These are phyloP conservation scores for Lenzites betulinus DNA, from an alignment of 768 basidiomycete species.

Conservation along the genomic window DNA sequence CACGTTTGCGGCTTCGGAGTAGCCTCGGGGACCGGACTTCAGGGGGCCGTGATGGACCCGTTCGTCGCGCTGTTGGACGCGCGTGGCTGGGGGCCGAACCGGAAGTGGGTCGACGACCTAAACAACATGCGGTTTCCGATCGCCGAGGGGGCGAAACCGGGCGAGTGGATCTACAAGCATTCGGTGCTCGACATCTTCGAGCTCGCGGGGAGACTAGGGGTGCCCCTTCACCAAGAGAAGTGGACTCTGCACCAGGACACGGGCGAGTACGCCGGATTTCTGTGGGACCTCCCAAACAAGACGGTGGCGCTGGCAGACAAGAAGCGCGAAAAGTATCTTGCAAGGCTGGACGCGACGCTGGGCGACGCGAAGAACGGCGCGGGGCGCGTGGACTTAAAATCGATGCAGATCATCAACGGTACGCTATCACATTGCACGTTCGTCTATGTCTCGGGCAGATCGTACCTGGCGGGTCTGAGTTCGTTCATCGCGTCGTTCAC, in stretches of 20 bases:
- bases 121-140: neutral
- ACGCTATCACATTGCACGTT: constrained; percentile 39
- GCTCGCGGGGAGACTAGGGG: constrained; percentile 18
- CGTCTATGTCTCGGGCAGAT: constrained; percentile 30
- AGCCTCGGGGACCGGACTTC: neutral
- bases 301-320: constrained; percentile 34
- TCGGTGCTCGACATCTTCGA: neutral
- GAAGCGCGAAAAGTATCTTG: constrained; percentile 32
- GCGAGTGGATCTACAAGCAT: neutral
- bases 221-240: constrained; percentile 29
- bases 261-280: constrained; percentile 33
- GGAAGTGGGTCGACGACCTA: constrained; percentile 16
- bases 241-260: constrained; percentile 23
- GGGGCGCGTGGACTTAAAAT: constrained; percentile 13
- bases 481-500: constrained; percentile 26
- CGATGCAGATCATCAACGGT: constrained; percentile 31
- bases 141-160: neutral
- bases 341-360: constrained; percentile 16
- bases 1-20: constrained; percentile 1
- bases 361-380: neutral
- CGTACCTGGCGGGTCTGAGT: constrained; percentile 31
- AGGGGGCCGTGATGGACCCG: constrained; percentile 5
- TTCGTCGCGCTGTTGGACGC: constrained; percentile 3
- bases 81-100: neutral
- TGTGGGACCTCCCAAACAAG: constrained; percentile 30